A percentile compares a stretch with the other conserved stretches of the same genome.
phyloP scores from a whole-genome alignment of 2,329 filamentous ascomycete species.

The Diaporthe destruens region DNA sequence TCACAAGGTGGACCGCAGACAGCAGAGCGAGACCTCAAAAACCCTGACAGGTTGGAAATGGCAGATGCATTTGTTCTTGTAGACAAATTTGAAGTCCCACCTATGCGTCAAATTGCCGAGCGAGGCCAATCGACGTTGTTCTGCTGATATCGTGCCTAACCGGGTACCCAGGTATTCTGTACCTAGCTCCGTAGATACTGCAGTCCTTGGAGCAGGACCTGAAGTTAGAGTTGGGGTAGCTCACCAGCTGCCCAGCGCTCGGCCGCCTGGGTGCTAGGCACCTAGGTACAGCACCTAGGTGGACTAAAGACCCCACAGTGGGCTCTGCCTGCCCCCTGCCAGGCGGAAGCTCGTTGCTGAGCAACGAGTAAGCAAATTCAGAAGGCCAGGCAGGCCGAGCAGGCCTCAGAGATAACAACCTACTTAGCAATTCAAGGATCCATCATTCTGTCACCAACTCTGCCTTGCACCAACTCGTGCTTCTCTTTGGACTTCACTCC shows the following conservation, averaged over 20 bases:
- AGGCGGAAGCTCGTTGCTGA: slow-evolving; percentile 31
- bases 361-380: slow-evolving; percentile 37
- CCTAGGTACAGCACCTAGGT: no score
- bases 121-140: slow-evolving; percentile 26
- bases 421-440: slow-evolving; percentile 25
- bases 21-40: not conserved
- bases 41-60: not conserved
- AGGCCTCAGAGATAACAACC: slow-evolving; percentile 37
- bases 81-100: slow-evolving; percentile 1
- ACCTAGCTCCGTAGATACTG: no score
- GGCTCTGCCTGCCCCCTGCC: not conserved
- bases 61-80: not conserved
- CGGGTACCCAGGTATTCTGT: not conserved
- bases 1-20: not conserved
- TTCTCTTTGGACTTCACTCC: slow-evolving; percentile 17
- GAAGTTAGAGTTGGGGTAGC: not conserved
- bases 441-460: slow-evolving; percentile 30
- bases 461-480: slow-evolving; percentile 23
- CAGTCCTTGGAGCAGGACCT: not conserved
- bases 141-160: not conserved
- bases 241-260: not conserved
- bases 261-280: not conserved
- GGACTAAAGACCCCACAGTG: slow-evolving; percentile 17
- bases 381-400: not conserved
- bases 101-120: not conserved